Conservation (phyloP, 345 rosid species). For the Orychophragmus violaceus region DNA sequence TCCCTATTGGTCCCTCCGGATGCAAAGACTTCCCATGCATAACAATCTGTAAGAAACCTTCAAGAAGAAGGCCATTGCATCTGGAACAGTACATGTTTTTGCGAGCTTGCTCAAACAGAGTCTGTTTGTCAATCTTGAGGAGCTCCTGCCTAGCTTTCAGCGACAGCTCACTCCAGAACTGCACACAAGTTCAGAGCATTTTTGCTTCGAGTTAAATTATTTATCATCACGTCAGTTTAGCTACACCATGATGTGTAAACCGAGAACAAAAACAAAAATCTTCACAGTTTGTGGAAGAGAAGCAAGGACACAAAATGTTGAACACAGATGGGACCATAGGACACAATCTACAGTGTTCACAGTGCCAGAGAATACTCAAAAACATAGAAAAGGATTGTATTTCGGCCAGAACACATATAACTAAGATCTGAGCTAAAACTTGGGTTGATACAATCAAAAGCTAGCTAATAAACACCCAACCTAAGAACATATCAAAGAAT, state of each 20-base stretch:
- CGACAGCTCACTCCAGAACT: constrained; percentile 83
- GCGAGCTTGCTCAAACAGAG: constrained; percentile 89
- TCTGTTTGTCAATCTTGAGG: constrained; percentile 80
- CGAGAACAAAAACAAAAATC: too few relatives aligned
- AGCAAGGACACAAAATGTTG: neutral
- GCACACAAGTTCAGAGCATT: constrained; percentile 19
- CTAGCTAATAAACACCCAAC: neutral
- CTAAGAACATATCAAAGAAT: too few relatives aligned
- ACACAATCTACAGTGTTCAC: neutral
- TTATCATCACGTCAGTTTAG: neutral
- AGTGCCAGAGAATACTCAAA: neutral
- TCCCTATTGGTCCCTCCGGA: constrained; percentile 49
- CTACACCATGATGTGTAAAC: neutral
- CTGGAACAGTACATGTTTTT: constrained; percentile 93
- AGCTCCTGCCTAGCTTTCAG: constrained; percentile 64
- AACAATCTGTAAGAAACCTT: constrained; percentile 88
- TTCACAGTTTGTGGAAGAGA: too few relatives aligned
- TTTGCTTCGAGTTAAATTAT: neutral
- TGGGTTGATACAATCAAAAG: neutral
- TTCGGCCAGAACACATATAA: neutral
- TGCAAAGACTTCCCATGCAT: constrained; percentile 76
- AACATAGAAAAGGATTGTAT: too few relatives aligned
- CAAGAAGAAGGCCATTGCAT: constrained; percentile 84
- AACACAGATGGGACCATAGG: neutral
- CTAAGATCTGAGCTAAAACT: neutral